Evolutionary conservation across 2,329 filamentous ascomycete genomes (phyloP).

Genomic region (Phyllosticta citrichinensis): DNA sequence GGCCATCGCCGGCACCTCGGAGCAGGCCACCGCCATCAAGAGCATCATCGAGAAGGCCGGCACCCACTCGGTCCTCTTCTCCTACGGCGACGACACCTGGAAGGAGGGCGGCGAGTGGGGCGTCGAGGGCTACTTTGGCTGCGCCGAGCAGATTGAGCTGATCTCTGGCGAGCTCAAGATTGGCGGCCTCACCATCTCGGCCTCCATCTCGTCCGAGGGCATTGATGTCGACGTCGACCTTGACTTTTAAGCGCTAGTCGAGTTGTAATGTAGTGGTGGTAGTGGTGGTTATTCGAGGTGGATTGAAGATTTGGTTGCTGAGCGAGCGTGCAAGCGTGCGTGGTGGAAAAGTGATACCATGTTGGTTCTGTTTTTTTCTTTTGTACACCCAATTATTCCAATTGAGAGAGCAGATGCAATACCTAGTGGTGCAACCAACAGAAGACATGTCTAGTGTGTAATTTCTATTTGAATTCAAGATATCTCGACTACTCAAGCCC

Average conservation of each 20-base stretch:
- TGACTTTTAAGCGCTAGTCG: slow-evolving; percentile 4
- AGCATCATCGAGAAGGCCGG: slow-evolving; percentile 59
- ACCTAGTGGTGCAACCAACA: background rate
- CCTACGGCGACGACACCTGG: slow-evolving; percentile 70
- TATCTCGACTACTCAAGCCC: too few relatives aligned
- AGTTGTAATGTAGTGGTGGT: background rate
- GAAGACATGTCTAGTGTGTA: too few relatives aligned
- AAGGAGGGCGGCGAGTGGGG: slow-evolving; percentile 59
- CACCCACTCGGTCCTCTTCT: slow-evolving; percentile 69
- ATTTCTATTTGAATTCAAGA: too few relatives aligned
- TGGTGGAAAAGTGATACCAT: background rate
- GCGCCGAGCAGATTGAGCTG: slow-evolving; percentile 41
- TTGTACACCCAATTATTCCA: background rate
- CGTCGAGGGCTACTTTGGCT: slow-evolving; percentile 78
- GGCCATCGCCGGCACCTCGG: slow-evolving; percentile 54
- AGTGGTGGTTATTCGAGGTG: background rate
- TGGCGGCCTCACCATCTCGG: slow-evolving; percentile 7
- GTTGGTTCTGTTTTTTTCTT: background rate
- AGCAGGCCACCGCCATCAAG: slow-evolving; percentile 65
- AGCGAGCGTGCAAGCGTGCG: background rate
- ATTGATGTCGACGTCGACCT: slow-evolving; percentile 10
- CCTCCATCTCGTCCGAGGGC: slow-evolving; percentile 6
- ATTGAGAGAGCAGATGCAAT: background rate
- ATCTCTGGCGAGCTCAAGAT: slow-evolving; percentile 10
- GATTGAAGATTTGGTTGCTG: background rate